A percentile compares a stretch with the other conserved stretches of the same genome.
phyloP scores from a whole-genome alignment of 2,329 filamentous ascomycete species.

The Truncatella angustata region DNA sequence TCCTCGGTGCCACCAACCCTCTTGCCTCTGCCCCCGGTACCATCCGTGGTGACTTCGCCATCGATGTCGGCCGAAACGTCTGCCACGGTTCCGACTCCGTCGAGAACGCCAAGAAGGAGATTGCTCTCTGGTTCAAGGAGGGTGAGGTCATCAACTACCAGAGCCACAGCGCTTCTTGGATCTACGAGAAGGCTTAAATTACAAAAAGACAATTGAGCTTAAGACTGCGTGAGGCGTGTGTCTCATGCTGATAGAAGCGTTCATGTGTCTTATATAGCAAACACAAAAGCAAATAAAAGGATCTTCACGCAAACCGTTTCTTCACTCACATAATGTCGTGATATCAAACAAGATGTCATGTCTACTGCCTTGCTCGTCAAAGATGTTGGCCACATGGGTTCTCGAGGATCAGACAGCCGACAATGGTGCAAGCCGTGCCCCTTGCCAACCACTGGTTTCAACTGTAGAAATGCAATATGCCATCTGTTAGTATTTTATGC shows the following conservation, averaged over 20 bases:
- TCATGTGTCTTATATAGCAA: constrained; percentile 12
- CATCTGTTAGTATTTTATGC: neutral
- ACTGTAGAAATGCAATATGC: too few relatives aligned
- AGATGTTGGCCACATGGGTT: too few relatives aligned
- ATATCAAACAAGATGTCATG: too few relatives aligned
- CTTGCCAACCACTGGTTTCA: too few relatives aligned
- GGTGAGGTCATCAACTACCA: constrained; percentile 85
- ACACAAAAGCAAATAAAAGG: constrained; percentile 19
- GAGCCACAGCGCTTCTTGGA: constrained; percentile 81
- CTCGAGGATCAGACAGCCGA: too few relatives aligned
- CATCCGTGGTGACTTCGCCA: constrained; percentile 88
- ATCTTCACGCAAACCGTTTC: too few relatives aligned
- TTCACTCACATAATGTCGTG: too few relatives aligned
- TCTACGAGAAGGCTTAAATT: constrained; percentile 83
- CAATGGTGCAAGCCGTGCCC: too few relatives aligned
- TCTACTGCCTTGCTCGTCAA: too few relatives aligned
- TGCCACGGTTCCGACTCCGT: constrained; percentile 99
- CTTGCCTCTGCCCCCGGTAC: constrained; percentile 91
- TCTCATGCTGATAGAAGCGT: neutral
- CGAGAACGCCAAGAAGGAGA: constrained; percentile 99
- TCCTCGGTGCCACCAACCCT: constrained; percentile 99
- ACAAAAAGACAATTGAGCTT: too few relatives aligned
- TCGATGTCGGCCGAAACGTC: constrained; percentile 89
- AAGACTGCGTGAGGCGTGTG: neutral
- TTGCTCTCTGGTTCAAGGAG: constrained; percentile 95